Conservation (phyloP, 768 basidiomycete species). For the Erythrobasidium yunnanense region DNA sequence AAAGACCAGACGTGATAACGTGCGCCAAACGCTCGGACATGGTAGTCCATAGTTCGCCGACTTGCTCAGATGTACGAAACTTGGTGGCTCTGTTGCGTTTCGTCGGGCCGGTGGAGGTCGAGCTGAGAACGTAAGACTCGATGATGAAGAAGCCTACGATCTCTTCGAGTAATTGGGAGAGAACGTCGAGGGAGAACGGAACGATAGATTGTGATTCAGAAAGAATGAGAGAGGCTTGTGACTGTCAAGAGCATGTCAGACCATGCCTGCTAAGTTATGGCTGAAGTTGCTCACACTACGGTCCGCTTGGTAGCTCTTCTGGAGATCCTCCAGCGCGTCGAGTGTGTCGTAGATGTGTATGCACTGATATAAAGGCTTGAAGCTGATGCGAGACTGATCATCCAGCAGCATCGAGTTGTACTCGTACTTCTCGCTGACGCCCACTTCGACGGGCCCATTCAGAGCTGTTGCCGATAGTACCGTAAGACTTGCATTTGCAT, state of each 20-base stretch:
- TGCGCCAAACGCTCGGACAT: conserved; percentile 62
- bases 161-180: conserved; percentile 74
- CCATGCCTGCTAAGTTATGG: background rate
- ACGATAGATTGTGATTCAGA: conserved; percentile 44
- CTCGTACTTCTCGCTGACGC: conserved; percentile 73
- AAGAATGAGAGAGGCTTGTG: conserved; percentile 91
- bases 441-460: conserved; percentile 56
- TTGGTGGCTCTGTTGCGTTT: conserved; percentile 40
- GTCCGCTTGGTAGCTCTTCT: conserved; percentile 90
- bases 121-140: conserved; percentile 80
- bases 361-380: conserved; percentile 88
- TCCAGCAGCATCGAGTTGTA: conserved; percentile 58
- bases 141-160: conserved; percentile 97
- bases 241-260: conserved; percentile 47
- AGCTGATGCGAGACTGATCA: conserved; percentile 82
- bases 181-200: conserved; percentile 43
- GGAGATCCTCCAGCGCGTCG: conserved; percentile 79
- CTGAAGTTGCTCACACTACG: conserved; percentile 55
- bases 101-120: conserved; percentile 49
- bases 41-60: conserved; percentile 90
- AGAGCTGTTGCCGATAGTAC: conserved; percentile 27
- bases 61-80: conserved; percentile 80
- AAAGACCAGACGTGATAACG: conserved; percentile 62
- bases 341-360: conserved; percentile 91
- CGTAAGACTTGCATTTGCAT: conserved; percentile 68